These are phyloP conservation scores for Hanseniaspora lachancei DNA, from an alignment of 805 yeast species.

Conservation along the genomic window DNA sequence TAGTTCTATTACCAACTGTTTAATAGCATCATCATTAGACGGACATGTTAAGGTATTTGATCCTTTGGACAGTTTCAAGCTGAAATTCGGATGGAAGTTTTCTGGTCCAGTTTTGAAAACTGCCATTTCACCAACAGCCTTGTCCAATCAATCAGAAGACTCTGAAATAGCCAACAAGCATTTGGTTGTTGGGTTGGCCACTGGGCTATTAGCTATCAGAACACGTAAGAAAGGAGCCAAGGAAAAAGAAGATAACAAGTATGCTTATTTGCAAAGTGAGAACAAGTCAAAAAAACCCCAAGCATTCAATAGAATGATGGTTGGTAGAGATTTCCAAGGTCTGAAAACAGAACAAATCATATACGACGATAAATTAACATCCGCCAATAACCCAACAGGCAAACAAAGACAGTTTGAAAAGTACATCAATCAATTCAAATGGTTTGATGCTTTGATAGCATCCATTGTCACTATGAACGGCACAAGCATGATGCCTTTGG, in stretches of 20 bases:
- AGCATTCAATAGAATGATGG: slow-evolving; percentile 67
- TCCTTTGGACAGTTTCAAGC: slow-evolving; percentile 64
- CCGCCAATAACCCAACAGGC: slow-evolving; percentile 31
- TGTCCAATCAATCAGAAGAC: slow-evolving; percentile 8
- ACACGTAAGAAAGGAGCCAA: slow-evolving; percentile 58
- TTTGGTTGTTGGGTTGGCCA: slow-evolving; percentile 79
- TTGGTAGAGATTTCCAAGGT: slow-evolving; percentile 84
- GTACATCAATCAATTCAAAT: slow-evolving; percentile 72
- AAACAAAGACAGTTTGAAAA: slow-evolving; percentile 72
- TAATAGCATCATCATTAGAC: slow-evolving; percentile 87
- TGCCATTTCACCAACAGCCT: slow-evolving; percentile 69
- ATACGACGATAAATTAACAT: slow-evolving; percentile 42
- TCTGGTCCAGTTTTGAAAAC: slow-evolving; percentile 85
- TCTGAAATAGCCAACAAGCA: slow-evolving; percentile 39
- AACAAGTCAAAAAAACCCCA: slow-evolving; percentile 29
- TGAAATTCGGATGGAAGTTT: slow-evolving; percentile 93
- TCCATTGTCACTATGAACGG: slow-evolving; percentile 45
- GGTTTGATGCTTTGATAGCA: slow-evolving; percentile 84
- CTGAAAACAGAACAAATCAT: slow-evolving; percentile 62
- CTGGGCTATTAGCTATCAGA: slow-evolving; percentile 78
- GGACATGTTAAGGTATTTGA: slow-evolving; percentile 96
- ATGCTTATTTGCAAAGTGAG: background rate
- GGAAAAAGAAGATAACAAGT: slow-evolving; percentile 22
- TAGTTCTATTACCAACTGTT: slow-evolving; percentile 30
- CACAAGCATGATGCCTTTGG: slow-evolving; percentile 52